Conservation (phyloP, 345 rosid genomes). For the Triadica sebifera region DNA sequence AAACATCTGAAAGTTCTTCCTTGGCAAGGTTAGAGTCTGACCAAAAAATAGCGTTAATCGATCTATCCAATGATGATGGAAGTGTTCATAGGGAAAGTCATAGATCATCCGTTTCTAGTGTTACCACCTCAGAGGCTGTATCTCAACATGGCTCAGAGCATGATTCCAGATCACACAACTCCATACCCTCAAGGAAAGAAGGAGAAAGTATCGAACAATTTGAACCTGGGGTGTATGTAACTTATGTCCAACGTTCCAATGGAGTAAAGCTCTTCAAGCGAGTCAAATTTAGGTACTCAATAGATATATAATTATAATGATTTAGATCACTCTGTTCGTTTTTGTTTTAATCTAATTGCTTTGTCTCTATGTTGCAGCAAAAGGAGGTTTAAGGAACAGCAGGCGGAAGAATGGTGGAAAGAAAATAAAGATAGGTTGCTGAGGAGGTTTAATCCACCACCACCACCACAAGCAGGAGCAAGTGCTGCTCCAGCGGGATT, state of each 20-base stretch:
- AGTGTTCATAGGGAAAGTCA: slow-evolving; percentile 14
- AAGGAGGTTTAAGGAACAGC: slow-evolving; percentile 66
- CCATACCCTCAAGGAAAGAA: slow-evolving; percentile 30
- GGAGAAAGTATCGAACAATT: slow-evolving; percentile 74
- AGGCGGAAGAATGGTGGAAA: slow-evolving; percentile 91
- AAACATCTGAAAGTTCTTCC: slow-evolving; percentile 35
- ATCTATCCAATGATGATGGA: slow-evolving; percentile 33
- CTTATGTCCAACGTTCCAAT: slow-evolving; percentile 47
- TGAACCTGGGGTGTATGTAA: slow-evolving; percentile 89
- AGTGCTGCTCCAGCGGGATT: slow-evolving; percentile 20
- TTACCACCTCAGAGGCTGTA: slow-evolving; percentile 7
- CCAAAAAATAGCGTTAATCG: slow-evolving; percentile 18
- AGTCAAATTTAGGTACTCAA: slow-evolving; percentile 81
- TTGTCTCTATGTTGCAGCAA: slow-evolving; percentile 47
- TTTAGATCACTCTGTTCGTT: not conserved
- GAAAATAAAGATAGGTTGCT: slow-evolving; percentile 78
- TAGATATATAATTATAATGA: not conserved
- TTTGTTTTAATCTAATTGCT: not conserved
- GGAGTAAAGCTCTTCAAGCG: slow-evolving; percentile 80
- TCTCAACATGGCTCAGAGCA: slow-evolving; percentile 32
- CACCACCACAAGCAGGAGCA: slow-evolving; percentile 8
- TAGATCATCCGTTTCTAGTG: slow-evolving; percentile 22
- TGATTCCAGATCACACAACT: slow-evolving; percentile 27
- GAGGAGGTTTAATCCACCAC: slow-evolving; percentile 48
- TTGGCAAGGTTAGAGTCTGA: slow-evolving; percentile 22